Evolutionary conservation across 495 filamentous ascomycete genomes (phyloP).

Genomic region (Penicillium simplicissimum): DNA sequence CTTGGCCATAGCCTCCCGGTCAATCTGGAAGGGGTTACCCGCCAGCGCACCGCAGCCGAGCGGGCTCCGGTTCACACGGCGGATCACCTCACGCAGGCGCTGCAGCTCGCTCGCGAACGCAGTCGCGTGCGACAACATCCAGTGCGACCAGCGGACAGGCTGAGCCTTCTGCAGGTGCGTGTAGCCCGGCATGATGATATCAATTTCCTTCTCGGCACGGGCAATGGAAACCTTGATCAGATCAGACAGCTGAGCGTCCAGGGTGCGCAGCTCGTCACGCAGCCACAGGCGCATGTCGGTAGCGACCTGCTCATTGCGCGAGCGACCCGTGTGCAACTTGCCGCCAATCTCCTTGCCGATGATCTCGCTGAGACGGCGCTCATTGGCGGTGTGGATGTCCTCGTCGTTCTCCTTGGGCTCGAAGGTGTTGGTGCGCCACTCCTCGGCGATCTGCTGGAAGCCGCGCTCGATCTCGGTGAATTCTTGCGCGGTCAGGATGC

Average conservation of each 20-base stretch:
- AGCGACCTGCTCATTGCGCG: conserved; percentile 90
- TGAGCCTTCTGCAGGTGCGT: conserved; percentile 92
- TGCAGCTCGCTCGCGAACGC: conserved; percentile 78
- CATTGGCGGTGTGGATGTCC: conserved; percentile 92
- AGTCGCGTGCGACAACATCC: conserved; percentile 76
- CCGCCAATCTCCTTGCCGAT: conserved; percentile 85
- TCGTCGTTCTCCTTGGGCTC: conserved; percentile 49
- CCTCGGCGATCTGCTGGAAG: conserved; percentile 67
- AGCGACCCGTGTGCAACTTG: conserved; percentile 91
- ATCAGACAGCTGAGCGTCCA: conserved; percentile 68
- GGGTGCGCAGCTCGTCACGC: conserved; percentile 69
- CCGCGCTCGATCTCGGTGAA: conserved; percentile 76
- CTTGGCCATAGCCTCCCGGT: conserved; percentile 82
- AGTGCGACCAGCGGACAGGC: conserved; percentile 87
- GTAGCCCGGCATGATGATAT: conserved; percentile 66
- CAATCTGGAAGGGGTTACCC: conserved; percentile 90
- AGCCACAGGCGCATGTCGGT: conserved; percentile 95
- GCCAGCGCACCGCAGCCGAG: conserved; percentile 85
- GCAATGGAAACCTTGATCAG: conserved; percentile 71
- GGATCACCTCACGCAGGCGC: conserved; percentile 72
- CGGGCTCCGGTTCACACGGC: conserved; percentile 74
- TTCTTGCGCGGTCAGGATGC: conserved; percentile 74
- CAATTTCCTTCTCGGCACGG: conserved; percentile 78
- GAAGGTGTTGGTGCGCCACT: conserved; percentile 63
- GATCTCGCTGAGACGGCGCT: conserved; percentile 85